These are phyloP conservation scores for Diphasiastrum complanatum DNA, from an alignment of 83 land plant species.

Conservation along the genomic window DNA sequence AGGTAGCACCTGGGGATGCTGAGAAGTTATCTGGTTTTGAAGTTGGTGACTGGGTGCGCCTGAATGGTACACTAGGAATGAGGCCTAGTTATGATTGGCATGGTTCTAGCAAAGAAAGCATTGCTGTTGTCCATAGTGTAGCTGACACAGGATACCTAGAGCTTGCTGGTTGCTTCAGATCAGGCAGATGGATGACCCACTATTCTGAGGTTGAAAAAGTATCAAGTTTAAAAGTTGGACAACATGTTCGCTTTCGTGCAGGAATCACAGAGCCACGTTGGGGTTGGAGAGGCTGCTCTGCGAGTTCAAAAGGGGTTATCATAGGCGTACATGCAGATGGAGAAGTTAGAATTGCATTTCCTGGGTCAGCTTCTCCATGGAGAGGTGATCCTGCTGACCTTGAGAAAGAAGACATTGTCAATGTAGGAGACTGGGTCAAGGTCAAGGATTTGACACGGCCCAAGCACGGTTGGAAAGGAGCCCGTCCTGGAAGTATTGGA, in stretches of 20 bases:
- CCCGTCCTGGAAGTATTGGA: slow-evolving; percentile 75
- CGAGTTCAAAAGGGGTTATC: slow-evolving; percentile 60
- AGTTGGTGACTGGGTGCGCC: slow-evolving; percentile 96
- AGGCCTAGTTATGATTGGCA: slow-evolving; percentile 94
- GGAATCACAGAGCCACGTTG: slow-evolving; percentile 83
- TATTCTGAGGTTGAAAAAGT: slow-evolving; percentile 81
- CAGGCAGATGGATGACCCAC: slow-evolving; percentile 76
- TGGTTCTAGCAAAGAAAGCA: slow-evolving; percentile 64
- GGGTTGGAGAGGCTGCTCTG: slow-evolving; percentile 89
- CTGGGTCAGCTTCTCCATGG: slow-evolving; percentile 69
- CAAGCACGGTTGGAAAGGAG: slow-evolving; percentile 54
- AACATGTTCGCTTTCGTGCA: slow-evolving; percentile 64
- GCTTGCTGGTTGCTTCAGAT: slow-evolving; percentile 77
- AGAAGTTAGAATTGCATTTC: slow-evolving; percentile 74
- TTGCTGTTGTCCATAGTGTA: slow-evolving; percentile 86
- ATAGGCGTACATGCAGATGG: slow-evolving; percentile 86
- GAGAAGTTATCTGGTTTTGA: slow-evolving; percentile 81
- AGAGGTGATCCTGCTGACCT: slow-evolving; percentile 86
- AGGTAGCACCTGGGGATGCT: slow-evolving; percentile 88
- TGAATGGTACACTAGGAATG: slow-evolving; percentile 56
- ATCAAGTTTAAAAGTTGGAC: slow-evolving; percentile 58
- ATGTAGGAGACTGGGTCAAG: slow-evolving; percentile 89
- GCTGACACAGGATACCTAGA: slow-evolving; percentile 78
- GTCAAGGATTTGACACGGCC: slow-evolving; percentile 40
- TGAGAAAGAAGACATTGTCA: slow-evolving; percentile 69